These are phyloP conservation scores for Pythium phragmitis DNA, from an alignment of 352 stramenopile species.

Conservation along the genomic window DNA sequence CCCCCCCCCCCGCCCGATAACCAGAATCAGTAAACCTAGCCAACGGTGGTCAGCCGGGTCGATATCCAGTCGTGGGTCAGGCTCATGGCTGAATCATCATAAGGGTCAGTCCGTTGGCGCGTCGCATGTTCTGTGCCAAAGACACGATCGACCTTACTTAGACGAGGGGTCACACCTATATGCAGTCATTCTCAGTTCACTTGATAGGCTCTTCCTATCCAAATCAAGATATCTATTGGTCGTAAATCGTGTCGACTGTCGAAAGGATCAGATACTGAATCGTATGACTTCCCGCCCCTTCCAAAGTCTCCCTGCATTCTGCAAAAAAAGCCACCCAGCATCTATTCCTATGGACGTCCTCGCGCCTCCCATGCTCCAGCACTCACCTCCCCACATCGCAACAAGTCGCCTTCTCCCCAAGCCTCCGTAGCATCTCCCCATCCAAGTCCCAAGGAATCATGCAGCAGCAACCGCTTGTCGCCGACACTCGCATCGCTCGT, in stretches of 20 bases:
- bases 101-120: constrained; percentile 10
- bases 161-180: constrained; percentile 1
- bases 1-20: too few relatives aligned
- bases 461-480: not conserved
- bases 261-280: not conserved
- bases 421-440: not conserved
- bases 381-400: not conserved
- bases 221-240: not conserved
- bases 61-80: not conserved
- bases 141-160: constrained; percentile 5
- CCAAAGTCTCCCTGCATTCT: too few relatives aligned
- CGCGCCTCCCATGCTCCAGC: not conserved
- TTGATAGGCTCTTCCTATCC: not conserved
- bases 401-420: not conserved
- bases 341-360: not conserved
- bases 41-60: not conserved
- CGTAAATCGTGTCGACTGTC: not conserved
- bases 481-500: constrained; percentile 16
- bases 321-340: not conserved
- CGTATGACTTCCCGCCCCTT: not conserved
- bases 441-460: not conserved
- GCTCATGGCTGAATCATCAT: not conserved
- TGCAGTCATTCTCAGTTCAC: not conserved
- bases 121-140: constrained; percentile 18
- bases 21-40: too few relatives aligned